Percentiles rank a stretch among this genome's conserved stretches.
Evolutionary conservation across 768 basidiomycete species (phyloP).

Genomic region (Tubosaeta sp.): DNA sequence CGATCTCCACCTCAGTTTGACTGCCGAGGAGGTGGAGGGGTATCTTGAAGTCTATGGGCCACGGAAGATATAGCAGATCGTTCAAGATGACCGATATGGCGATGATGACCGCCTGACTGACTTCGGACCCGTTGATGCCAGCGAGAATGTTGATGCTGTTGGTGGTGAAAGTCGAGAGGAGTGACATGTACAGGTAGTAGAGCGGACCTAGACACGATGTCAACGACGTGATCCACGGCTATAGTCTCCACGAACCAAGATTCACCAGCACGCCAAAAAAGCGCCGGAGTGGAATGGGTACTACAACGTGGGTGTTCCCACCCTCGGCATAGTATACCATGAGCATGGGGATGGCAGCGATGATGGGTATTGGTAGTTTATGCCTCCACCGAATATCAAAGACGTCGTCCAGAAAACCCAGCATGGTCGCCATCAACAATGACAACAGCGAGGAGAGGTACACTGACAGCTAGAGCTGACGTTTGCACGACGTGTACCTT

Average conservation of each 20-base stretch:
- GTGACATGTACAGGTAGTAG: conserved; percentile 95
- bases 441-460: conserved; percentile 94
- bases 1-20: conserved; percentile 63
- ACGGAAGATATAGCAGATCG: conserved; percentile 91
- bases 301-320: conserved; percentile 90
- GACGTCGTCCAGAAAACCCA: conserved; percentile 95
- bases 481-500: neutral
- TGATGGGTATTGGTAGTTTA: conserved; percentile 94
- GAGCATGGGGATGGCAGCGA: conserved; percentile 90
- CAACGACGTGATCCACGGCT: neutral
- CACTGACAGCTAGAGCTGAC: conserved; percentile 62
- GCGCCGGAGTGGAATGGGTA: conserved; percentile 76
- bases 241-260: conserved; percentile 60
- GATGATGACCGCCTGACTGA: conserved; percentile 89
- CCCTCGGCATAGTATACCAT: conserved; percentile 96
- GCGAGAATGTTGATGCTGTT: conserved; percentile 99
- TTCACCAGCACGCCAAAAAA: conserved; percentile 79
- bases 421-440: conserved; percentile 84
- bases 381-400: conserved; percentile 99
- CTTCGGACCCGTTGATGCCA: conserved; percentile 96
- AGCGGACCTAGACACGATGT: conserved; percentile 62
- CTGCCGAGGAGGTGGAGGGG: conserved; percentile 68
- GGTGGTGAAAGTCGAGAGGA: conserved; percentile 93
- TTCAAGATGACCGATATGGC: conserved; percentile 87
- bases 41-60: conserved; percentile 70